A percentile compares a stretch with the other conserved stretches of the same genome.
These are phyloP conservation scores for Plasmodium inui DNA, from an alignment of 169 alveolate genomes.

Conservation along the genomic window DNA sequence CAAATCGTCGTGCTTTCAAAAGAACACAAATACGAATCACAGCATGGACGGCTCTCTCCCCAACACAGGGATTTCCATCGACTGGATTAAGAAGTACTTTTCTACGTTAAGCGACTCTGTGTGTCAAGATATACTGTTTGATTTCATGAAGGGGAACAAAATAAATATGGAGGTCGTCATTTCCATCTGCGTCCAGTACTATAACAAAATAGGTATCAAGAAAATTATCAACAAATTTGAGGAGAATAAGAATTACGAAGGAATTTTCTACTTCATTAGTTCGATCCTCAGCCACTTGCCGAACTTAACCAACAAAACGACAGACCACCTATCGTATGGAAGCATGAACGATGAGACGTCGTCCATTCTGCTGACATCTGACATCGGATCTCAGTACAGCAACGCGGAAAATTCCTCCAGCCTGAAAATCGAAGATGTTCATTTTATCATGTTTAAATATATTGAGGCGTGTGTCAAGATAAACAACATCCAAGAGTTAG, in stretches of 20 bases:
- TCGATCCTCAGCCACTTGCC: conserved; percentile 60
- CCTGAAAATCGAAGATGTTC: conserved; percentile 73
- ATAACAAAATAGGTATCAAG: conserved; percentile 82
- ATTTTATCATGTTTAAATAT: conserved; percentile 89
- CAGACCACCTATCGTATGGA: background rate
- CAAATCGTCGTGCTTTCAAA: conserved; percentile 89
- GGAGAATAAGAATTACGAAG: conserved; percentile 69
- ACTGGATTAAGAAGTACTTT: conserved; percentile 74
- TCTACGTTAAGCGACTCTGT: conserved; percentile 64
- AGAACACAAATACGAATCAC: conserved; percentile 5
- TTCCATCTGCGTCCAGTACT: conserved; percentile 77
- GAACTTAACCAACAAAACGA: conserved; percentile 15
- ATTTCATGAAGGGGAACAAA: conserved; percentile 78
- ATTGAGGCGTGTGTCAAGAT: conserved; percentile 98
- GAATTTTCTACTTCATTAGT: conserved; percentile 74
- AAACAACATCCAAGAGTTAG: conserved; percentile 96
- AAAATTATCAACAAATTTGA: conserved; percentile 79
- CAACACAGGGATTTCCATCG: conserved; percentile 42
- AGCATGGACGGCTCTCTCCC: background rate
- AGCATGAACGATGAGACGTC: conserved; percentile 57
- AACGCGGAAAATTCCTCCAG: conserved; percentile 62
- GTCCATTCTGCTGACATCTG: conserved; percentile 76
- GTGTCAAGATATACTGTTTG: conserved; percentile 77
- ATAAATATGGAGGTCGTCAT: conserved; percentile 78
- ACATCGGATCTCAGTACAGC: conserved; percentile 60